Percentiles rank a stretch among this genome's conserved stretches.
Evolutionary conservation across 1,284 basidiomycete species (phyloP).

Genomic region (Stygiomarasmius scandens): DNA sequence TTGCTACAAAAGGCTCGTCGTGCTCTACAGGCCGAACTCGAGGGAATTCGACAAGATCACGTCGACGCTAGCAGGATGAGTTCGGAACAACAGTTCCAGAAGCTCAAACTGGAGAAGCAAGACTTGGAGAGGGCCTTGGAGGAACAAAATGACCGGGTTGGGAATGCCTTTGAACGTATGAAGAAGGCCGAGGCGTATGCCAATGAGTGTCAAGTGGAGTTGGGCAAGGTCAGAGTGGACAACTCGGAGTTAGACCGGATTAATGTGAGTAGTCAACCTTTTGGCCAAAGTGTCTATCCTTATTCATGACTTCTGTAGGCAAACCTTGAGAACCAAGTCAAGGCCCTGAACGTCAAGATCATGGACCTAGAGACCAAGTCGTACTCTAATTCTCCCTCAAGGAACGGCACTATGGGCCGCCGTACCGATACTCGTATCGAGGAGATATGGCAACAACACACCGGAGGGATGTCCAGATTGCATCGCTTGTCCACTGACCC

Average conservation of each 20-base stretch:
- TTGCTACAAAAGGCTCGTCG: conserved; percentile 83
- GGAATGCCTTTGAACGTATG: conserved; percentile 75
- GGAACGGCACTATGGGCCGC: conserved; percentile 54
- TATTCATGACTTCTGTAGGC: conserved; percentile 48
- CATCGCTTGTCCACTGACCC: conserved; percentile 53
- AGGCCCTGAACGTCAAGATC: conserved; percentile 78
- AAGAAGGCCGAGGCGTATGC: conserved; percentile 79
- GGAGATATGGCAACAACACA: conserved; percentile 69
- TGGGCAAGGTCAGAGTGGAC: conserved; percentile 74
- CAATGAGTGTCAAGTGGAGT: conserved; percentile 73
- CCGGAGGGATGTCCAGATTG: conserved; percentile 27
- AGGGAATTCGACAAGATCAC: conserved; percentile 76
- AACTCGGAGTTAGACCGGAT: conserved; percentile 77
- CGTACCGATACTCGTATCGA: conserved; percentile 71
- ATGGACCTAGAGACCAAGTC: conserved; percentile 82
- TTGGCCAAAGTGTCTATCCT: conserved; percentile 3
- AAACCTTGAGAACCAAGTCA: conserved; percentile 79
- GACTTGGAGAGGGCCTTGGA: conserved; percentile 80
- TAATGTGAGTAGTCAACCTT: conserved; percentile 55
- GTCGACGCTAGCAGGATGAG: conserved; percentile 72
- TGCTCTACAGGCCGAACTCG: conserved; percentile 77
- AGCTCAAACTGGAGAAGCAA: conserved; percentile 75
- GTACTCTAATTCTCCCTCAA: conserved; percentile 61
- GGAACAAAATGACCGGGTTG: conserved; percentile 74
- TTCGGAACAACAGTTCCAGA: conserved; percentile 75